A percentile compares a stretch with the other conserved stretches of the same genome.
Conservation (phyloP, 768 basidiomycete species). For the Sporobolomyces pararoseus region DNA sequence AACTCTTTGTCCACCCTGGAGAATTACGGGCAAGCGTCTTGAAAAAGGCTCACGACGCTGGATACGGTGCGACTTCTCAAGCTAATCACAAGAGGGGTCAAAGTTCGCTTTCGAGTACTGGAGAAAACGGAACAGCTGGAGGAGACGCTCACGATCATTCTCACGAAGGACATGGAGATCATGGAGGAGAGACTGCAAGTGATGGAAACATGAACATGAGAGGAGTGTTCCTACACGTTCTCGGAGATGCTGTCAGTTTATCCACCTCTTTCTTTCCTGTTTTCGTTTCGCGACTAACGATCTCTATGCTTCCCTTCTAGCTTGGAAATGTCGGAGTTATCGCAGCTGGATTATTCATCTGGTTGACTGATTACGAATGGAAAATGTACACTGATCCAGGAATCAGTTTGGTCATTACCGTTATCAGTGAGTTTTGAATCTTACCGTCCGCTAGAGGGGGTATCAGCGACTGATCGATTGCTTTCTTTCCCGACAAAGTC, state of each 20-base stretch:
- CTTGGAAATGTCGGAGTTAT: conserved; percentile 98
- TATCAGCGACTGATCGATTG: too few relatives aligned
- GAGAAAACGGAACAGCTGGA: not conserved
- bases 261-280: not conserved
- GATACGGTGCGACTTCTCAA: conserved; percentile 37
- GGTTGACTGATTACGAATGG: conserved; percentile 77
- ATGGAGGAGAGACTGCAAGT: conserved; percentile 37
- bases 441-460: too few relatives aligned
- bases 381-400: conserved; percentile 89
- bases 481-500: conserved; percentile 48
- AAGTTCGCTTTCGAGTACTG: conserved; percentile 4
- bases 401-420: conserved; percentile 88
- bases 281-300: not conserved
- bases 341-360: conserved; percentile 87
- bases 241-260: conserved; percentile 72
- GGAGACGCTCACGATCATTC: conserved; percentile 32
- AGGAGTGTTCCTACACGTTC: conserved; percentile 87
- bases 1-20: conserved; percentile 63
- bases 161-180: conserved; percentile 45
- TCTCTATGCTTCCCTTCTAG: conserved; percentile 19
- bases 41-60: conserved; percentile 79
- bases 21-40: conserved; percentile 53
- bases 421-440: conserved; percentile 58
- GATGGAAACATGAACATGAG: conserved; percentile 93
- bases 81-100: conserved; percentile 3